Base-by-base conservation (phyloP, 2,329 filamentous ascomycete species). In the Ceratocystis diversiconidia region DNA sequence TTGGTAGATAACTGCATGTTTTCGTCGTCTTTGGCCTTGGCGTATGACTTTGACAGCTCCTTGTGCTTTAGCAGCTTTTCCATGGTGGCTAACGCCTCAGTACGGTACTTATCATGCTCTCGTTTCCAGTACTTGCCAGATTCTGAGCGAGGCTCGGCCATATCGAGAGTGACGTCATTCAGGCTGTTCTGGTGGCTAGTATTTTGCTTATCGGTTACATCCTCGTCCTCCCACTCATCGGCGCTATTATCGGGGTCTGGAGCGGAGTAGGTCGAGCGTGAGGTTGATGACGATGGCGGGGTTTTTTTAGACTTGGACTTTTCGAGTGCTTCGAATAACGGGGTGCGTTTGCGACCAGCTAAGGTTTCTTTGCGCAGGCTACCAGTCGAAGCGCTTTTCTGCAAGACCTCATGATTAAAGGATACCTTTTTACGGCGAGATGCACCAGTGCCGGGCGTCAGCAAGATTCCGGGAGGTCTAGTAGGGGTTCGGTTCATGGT, bases 81-180 rank as follows among this genome's bases (percentile, higher is more conserved):
- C 79, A 91, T 86, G 73, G 92, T 87, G 55, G 79, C 80, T 73
- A 84, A 84, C 69, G 88, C 88, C 68, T 88, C 86, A 57, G 83
- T 79, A 61, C 89, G 85, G 71, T 92, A 92, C 65, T 80, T 82
- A 69, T 89, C 82, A 70, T 88, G 92, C 71, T 90, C 83, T 28
- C 83, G 80, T 74, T 92, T 92, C 89, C 89, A 92, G 74, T 88
- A 91, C 70, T 82, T 85, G 5, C 88, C 88, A 3, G 88, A 90
- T 67, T 87, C 82, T 1, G 88, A 90, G 69, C 85, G 82, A 5
- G 89, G 88, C 70, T 89, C 85, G 68, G 87, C 86, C 61, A 90
- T 76, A 70, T 91, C 88, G 61, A 86, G 75, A 0, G 87, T 90
- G 66, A 85, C 76, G 70, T 90, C 86, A 65, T 80, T 78, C 63